Conservation (phyloP, 2,329 filamentous ascomycete genomes). For the Colletotrichum sojae region DNA sequence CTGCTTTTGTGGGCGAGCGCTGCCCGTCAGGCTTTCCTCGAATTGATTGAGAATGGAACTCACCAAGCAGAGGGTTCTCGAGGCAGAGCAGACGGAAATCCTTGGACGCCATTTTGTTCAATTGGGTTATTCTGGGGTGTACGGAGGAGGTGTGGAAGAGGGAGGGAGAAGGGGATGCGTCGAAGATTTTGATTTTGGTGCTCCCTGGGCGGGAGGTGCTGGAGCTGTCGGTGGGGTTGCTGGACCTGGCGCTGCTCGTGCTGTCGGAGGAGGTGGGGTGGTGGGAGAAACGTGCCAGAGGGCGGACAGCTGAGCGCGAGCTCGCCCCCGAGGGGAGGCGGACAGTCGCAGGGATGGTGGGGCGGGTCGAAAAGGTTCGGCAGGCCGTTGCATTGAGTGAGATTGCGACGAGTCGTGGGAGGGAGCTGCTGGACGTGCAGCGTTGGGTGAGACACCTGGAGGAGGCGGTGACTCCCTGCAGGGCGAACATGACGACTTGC, state of each 20-base stretch:
- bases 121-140: slow-evolving; percentile 42
- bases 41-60: slow-evolving; percentile 48
- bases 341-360: slow-evolving; percentile 30
- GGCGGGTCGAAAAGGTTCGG: slow-evolving; percentile 34
- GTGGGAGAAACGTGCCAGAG: slow-evolving; percentile 39
- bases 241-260: slow-evolving; percentile 41
- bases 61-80: slow-evolving; percentile 97
- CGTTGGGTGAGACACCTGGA: slow-evolving; percentile 30
- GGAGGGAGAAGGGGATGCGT: slow-evolving; percentile 26
- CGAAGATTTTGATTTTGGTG: slow-evolving; percentile 47
- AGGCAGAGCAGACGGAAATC: slow-evolving; percentile 92
- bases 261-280: slow-evolving; percentile 34
- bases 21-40: slow-evolving; percentile 18
- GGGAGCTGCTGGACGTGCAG: slow-evolving; percentile 11
- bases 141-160: slow-evolving; percentile 34
- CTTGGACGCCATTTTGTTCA: slow-evolving; percentile 78
- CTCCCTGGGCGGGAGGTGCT: slow-evolving; percentile 45
- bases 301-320: slow-evolving; percentile 15
- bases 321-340: slow-evolving; percentile 4
- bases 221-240: slow-evolving; percentile 46
- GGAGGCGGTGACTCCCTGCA: slow-evolving; percentile 26
- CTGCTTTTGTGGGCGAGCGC: slow-evolving; percentile 3
- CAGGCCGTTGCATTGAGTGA: slow-evolving; percentile 25
- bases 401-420: slow-evolving; percentile 10
- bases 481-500: slow-evolving; percentile 10